phyloP scores from a whole-genome alignment of 345 rosid species.

The Arabidopsis arenosa region DNA sequence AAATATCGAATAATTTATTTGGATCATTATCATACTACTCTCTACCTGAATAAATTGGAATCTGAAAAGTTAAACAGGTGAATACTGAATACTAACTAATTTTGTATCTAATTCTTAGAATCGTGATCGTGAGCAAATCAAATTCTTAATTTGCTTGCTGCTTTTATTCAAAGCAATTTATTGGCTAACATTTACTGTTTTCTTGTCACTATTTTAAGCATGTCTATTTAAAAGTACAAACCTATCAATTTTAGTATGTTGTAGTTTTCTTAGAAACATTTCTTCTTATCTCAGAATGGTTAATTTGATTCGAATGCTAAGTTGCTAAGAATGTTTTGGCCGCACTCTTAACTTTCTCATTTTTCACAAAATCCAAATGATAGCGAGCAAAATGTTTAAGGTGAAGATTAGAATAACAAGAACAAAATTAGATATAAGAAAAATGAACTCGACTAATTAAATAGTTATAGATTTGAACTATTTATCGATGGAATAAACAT shows the following conservation, averaged over 20 bases:
- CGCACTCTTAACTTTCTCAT: not conserved
- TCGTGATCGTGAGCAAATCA: not conserved
- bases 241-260: not conserved
- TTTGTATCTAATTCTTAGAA: not conserved
- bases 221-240: not conserved
- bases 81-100: not conserved
- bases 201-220: constrained; percentile 1
- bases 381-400: not conserved
- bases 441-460: not conserved
- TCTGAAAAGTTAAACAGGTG: not conserved
- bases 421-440: not conserved
- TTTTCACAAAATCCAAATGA: not conserved
- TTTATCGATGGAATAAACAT: too few relatives aligned
- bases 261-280: not conserved
- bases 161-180: constrained; percentile 7
- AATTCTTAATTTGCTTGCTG: constrained; percentile 3
- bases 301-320: too few relatives aligned
- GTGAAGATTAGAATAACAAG: not conserved
- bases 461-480: not conserved
- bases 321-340: not conserved
- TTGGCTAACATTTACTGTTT: constrained; percentile 16
- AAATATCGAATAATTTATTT: not conserved
- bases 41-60: not conserved
- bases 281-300: too few relatives aligned
- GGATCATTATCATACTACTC: constrained; percentile 1